Evolutionary conservation across 257 asterid species (phyloP).

Genomic region (Asclepias syriaca): DNA sequence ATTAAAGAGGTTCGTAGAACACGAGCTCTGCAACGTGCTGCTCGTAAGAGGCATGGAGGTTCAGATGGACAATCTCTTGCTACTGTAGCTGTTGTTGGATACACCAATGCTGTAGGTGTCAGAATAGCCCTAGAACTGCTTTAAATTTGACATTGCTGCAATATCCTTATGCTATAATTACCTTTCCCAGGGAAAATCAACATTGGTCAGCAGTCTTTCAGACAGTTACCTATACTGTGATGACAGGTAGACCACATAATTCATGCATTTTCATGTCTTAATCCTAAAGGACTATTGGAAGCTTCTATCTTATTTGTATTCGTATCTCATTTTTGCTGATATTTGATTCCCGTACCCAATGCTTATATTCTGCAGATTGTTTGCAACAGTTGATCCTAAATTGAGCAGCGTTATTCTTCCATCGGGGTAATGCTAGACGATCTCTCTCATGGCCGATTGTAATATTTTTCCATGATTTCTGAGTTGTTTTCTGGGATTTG

Average conservation of each 20-base stretch:
- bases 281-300: not conserved
- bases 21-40: constrained; percentile 80
- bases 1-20: constrained; percentile 92
- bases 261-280: not conserved
- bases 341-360: constrained; percentile 18
- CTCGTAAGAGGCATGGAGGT: constrained; percentile 71
- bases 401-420: constrained; percentile 79
- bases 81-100: constrained; percentile 95
- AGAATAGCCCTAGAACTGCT: no score
- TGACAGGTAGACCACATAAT: constrained; percentile 57
- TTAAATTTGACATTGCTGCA: constrained; percentile 13
- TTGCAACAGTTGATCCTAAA: constrained; percentile 97
- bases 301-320: constrained; percentile 1
- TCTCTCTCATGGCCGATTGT: not conserved
- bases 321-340: constrained; percentile 5
- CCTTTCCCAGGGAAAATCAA: constrained; percentile 80
- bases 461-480: not conserved
- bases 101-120: constrained; percentile 89
- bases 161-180: constrained; percentile 12
- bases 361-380: constrained; percentile 61
- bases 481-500: not conserved
- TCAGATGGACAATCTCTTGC: constrained; percentile 60
- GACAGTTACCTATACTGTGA: constrained; percentile 71
- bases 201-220: constrained; percentile 78
- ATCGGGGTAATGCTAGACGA: constrained; percentile 54